phyloP scores from a whole-genome alignment of 176 grass and related monocot species.

The Oryza officinalis region DNA sequence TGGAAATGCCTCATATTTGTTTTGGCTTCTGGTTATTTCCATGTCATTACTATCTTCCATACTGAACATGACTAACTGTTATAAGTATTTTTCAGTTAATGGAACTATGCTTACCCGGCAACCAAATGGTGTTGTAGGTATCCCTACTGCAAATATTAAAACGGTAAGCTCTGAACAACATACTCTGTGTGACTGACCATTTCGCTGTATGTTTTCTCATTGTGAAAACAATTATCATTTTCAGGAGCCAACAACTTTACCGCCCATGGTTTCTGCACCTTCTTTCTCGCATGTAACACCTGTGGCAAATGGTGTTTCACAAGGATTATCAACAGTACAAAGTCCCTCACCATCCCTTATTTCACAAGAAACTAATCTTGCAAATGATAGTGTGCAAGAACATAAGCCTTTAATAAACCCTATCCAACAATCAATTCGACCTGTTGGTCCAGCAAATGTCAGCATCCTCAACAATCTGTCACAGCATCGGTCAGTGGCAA shows the following conservation, averaged over 20 bases:
- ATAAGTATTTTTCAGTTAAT: conserved; percentile 51
- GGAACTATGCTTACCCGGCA: conserved; percentile 51
- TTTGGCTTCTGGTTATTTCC: conserved; percentile 17
- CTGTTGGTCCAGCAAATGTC: conserved; percentile 71
- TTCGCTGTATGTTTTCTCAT: conserved; percentile 21
- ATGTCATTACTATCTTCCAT: conserved; percentile 16
- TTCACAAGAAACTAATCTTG: conserved; percentile 74
- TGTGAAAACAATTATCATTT: conserved; percentile 18
- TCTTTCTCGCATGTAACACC: conserved; percentile 57
- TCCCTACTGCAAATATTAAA: conserved; percentile 64
- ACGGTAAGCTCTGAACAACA: conserved; percentile 47
- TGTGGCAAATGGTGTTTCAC: conserved; percentile 63
- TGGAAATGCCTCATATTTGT: neutral
- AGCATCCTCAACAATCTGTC: conserved; percentile 85
- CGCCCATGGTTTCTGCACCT: conserved; percentile 58
- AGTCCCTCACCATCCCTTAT: conserved; percentile 75
- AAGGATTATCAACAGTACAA: conserved; percentile 64
- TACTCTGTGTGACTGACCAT: conserved; percentile 5
- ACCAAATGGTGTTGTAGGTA: conserved; percentile 45
- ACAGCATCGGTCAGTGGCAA: conserved; percentile 56
- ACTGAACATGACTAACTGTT: conserved; percentile 24
- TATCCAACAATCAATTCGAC: conserved; percentile 61
- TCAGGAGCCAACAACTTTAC: conserved; percentile 66
- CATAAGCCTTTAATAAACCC: conserved; percentile 76
- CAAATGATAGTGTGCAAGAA: conserved; percentile 75